Base-by-base conservation (phyloP, 2,329 filamentous ascomycete species). In the Aspergillus proliferans region DNA sequence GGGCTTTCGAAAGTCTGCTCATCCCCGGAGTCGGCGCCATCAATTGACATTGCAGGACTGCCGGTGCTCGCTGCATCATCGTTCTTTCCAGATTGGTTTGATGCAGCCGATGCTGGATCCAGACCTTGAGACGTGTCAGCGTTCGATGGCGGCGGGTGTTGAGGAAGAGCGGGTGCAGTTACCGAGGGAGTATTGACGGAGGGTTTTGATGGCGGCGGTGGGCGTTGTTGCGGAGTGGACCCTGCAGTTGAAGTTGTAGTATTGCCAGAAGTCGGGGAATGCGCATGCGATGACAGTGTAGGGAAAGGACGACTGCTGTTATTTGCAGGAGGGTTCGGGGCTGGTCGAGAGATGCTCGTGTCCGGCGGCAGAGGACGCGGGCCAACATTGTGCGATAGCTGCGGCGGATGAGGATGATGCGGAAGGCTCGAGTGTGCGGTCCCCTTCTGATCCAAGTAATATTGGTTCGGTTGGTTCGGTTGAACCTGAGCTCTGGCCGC, bases 351-450 rank as follows among this genome's bases (percentile, higher is more conserved):
- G 18, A 50, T 18, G 39, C 58, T 60, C 18, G 45, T 56, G 44
- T 64, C 60, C 4, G 60, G 61, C 6, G 50, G 48, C 12, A 61
- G 45, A 24, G 61, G 51, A 46, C 56, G 59, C 39, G 60, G 58
- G 1, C 56, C 57, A n/a, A 40, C 22, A 26, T 52, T 52, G 51
- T 19, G 46, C 49, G n/a, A 12, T 47, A 24, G 44, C 33, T 18
- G 51, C 51, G 21, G 51, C 18, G 12, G 41, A 38, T 3, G 43
- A 46, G 14, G 43, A 36, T 40, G 38, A 40, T 40, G 18, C 2
- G 38, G 19, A 18, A 40, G n/a, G 18, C 34, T 18, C 34, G 40
- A 19, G 22, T 19, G 24, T 18, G 42, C 9, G 24, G 18, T 8
- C 12, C 10, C 14, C n/a, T n/a, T 40, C 18, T 19, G 38, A 5